Conservation (phyloP, 2,329 filamentous ascomycete species). For the Trichophaea hybrida region DNA sequence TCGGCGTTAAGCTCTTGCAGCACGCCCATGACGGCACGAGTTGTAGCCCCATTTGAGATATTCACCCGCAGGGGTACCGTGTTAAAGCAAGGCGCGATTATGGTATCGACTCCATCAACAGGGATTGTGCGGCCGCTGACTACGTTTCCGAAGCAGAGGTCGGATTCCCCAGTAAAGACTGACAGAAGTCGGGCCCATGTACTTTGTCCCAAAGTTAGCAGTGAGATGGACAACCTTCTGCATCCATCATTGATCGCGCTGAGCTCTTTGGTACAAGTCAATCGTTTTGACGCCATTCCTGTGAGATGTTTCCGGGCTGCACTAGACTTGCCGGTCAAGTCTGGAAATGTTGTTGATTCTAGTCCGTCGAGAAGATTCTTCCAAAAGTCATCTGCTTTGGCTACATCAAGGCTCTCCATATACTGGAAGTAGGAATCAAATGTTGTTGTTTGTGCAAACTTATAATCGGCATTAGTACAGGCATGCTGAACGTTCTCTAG, state of each 20-base stretch:
- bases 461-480: conserved; percentile 33
- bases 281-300: conserved; percentile 16
- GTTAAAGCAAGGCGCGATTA: conserved; percentile 88
- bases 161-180: conserved; percentile 40
- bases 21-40: conserved; percentile 43
- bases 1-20: conserved; percentile 50
- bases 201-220: conserved; percentile 56
- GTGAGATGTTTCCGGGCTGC: conserved; percentile 9
- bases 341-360: conserved; percentile 31
- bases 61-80: conserved; percentile 59
- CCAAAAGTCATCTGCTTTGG: conserved; percentile 53
- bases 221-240: conserved; percentile 43
- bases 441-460: conserved; percentile 39
- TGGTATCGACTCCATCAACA: conserved; percentile 49
- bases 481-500: conserved; percentile 54
- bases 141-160: conserved; percentile 79
- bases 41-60: conserved; percentile 37
- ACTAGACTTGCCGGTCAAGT: conserved; percentile 28
- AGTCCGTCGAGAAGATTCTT: conserved; percentile 40
- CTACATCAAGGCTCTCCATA: conserved; percentile 39
- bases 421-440: conserved; percentile 52
- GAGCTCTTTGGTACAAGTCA: conserved; percentile 31
- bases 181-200: conserved; percentile 55
- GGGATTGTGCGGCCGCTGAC: conserved; percentile 59
- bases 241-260: conserved; percentile 37